A percentile compares a stretch with the other conserved stretches of the same genome.
phyloP scores from a whole-genome alignment of 148 eudicot species.

The Nepenthes mirabilis region DNA sequence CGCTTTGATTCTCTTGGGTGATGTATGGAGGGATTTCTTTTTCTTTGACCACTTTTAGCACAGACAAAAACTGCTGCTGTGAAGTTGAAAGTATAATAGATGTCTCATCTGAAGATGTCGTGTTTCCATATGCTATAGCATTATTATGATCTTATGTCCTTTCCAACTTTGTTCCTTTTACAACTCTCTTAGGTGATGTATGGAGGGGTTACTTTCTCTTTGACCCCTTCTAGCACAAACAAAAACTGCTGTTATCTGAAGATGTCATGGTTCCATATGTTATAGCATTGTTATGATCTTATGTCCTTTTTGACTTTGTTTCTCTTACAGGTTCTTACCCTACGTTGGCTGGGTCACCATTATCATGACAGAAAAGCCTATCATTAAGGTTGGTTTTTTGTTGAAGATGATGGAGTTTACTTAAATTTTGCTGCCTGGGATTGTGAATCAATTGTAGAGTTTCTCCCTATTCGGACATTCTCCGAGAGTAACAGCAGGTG shows the following conservation, averaged over 20 bases:
- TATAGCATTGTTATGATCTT: neutral
- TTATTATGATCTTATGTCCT: no score
- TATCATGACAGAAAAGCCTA: slow-evolving; percentile 51
- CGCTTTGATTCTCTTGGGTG: no score
- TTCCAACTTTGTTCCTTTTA: no score
- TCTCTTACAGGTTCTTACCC: slow-evolving; percentile 43
- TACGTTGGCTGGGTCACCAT: slow-evolving; percentile 62
- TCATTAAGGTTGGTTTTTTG: slow-evolving; percentile 44
- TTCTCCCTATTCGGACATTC: neutral
- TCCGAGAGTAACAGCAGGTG: neutral
- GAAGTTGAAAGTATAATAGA: no score
- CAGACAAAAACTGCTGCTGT: neutral
- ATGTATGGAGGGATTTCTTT: no score
- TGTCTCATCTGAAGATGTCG: no score
- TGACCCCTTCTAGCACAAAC: neutral
- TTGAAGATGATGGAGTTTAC: slow-evolving; percentile 15
- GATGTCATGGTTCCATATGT: neutral
- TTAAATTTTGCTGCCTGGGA: neutral
- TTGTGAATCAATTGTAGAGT: neutral
- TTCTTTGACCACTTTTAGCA: neutral
- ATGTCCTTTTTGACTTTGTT: neutral
- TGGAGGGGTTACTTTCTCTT: no score
- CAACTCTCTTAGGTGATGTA: no score
- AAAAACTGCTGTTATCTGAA: neutral
- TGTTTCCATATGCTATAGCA: no score